A percentile compares a stretch with the other conserved stretches of the same genome.
phyloP scores from a whole-genome alignment of 129 eudicot genomes.

The Flaveria sonorensis region DNA sequence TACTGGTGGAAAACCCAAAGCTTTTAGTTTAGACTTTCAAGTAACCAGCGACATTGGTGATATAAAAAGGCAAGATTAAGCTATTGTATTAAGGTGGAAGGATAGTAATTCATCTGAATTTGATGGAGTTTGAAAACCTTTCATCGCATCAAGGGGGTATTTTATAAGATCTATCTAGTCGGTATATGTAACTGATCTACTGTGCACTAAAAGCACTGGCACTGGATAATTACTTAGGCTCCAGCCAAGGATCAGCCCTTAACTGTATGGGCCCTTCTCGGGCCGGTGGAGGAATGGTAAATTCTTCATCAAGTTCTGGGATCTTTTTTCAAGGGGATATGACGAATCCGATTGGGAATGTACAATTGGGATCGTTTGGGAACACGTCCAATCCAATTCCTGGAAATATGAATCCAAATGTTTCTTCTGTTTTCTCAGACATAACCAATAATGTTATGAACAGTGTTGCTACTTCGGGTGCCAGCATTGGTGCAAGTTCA shows the following conservation, averaged over 20 bases:
- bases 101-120: background rate
- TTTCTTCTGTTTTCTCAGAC: slow-evolving; percentile 52
- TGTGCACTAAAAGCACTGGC: slow-evolving; percentile 35
- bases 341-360: slow-evolving; percentile 39
- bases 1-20: background rate
- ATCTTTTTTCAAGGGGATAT: slow-evolving; percentile 69
- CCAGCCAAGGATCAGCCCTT: slow-evolving; percentile 45
- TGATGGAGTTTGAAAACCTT: background rate
- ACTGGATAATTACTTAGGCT: slow-evolving; percentile 51
- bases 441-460: slow-evolving; percentile 52
- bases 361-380: slow-evolving; percentile 54
- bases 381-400: slow-evolving; percentile 48
- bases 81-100: background rate
- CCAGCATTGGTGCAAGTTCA: slow-evolving; percentile 76
- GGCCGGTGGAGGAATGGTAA: slow-evolving; percentile 63
- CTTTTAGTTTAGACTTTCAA: background rate
- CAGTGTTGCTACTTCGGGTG: slow-evolving; percentile 60
- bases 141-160: background rate
- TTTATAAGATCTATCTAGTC: background rate
- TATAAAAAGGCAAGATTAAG: background rate
- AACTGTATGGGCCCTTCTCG: slow-evolving; percentile 63
- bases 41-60: background rate
- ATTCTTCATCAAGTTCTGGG: slow-evolving; percentile 72
- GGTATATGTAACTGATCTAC: background rate
- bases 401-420: slow-evolving; percentile 45